Base-by-base conservation (phyloP, 2,329 filamentous ascomycete species). In the Talaromyces sp. region DNA sequence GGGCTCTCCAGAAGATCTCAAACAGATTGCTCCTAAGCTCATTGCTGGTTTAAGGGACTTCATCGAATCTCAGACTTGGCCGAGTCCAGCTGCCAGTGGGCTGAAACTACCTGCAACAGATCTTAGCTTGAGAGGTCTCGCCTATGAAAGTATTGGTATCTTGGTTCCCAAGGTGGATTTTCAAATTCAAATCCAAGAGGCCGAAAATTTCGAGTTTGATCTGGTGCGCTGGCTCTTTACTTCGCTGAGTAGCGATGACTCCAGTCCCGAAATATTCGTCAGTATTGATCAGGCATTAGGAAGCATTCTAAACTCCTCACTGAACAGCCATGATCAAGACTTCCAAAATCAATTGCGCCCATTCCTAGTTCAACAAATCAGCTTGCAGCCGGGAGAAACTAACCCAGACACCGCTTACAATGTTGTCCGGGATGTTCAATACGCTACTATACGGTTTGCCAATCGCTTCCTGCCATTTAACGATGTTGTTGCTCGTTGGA, bases 211-310 rank as follows among this genome's bases (percentile, higher is more conserved):
- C 79, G 84, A 72, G 37, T 69, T 73, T 50, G 66, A 78, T 57
- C 77, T 84, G 45, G 84, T 84, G 60, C 83, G 82, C 46, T 97
- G 91, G 88, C 80, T 97, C 0, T 95, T 97, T 65, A 82, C 82
- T 22, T 93, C 92, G 0, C 78, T 97, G 3, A 86, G 87, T 10
- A 87, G 91, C 60, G 93, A 97, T 63, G 83, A 86, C 0, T 89
- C 85, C 1, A 82, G 85, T 0, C 86, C 88, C 44, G 80, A 86
- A 8, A 87, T 92, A 1, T 88, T 89, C 42, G 86, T 96, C 56
- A 94, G 91, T 66, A 91, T 97, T 50, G 92, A 97, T 64, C 90
- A 93, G 47, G 88, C 92, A 0, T 76, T 97, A 3, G 93, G 91
- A 3, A 91, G 87, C 50, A 79, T 96, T 56, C 72, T 89, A n/a